Evolutionary conservation across 129 eudicot genomes (phyloP), one percentile per base, ranked within the genome.

Genomic region (Sambucus nigra): DNA sequence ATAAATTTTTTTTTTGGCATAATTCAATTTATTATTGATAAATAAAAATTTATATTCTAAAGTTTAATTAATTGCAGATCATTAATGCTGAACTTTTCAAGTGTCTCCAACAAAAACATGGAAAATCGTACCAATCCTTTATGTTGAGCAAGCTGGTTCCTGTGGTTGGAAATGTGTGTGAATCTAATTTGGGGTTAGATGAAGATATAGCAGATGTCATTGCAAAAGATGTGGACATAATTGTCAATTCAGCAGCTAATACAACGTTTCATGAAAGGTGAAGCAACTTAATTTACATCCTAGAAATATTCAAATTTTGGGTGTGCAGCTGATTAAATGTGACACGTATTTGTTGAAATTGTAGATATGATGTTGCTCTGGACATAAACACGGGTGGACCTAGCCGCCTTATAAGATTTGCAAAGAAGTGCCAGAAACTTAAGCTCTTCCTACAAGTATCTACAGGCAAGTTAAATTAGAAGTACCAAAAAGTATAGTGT

Each of bases 241-340:
- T 91, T 26, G 80, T 91, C 40, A 91, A 91, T 38, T 91, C 98
- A 29, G 98, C 98, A 51, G 98, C 98, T 13, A 91, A 79, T 74
- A 91, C 98, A 38, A 85, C 93, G 60, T 91, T 91, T 29, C 89
- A 91, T 73, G 98, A 91, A 69, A 85, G 98, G 98, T 91, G 64
- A 29, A 23, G 40, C 7, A 58, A 21, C 26, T n/a, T 33, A n/a
- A n/a, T n/a, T 24, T 7, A 35, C 9, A 3, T 35, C 42, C 13
- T 2, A 35, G 13, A 8, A 35, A 35, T 18, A 50, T 15, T 21
- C n/a, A n/a, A n/a, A n/a, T n/a, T n/a, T n/a, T n/a, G n/a, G 13
- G 4, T 53, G 38, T 15, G 11, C 26, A 38, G 18, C 0, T 20
- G 25, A 2, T 19, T 31, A 35, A 14, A 46, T 13, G 9, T 35